phyloP scores from a whole-genome alignment of 2,329 filamentous ascomycete species.

The Xylariaceae sp. region DNA sequence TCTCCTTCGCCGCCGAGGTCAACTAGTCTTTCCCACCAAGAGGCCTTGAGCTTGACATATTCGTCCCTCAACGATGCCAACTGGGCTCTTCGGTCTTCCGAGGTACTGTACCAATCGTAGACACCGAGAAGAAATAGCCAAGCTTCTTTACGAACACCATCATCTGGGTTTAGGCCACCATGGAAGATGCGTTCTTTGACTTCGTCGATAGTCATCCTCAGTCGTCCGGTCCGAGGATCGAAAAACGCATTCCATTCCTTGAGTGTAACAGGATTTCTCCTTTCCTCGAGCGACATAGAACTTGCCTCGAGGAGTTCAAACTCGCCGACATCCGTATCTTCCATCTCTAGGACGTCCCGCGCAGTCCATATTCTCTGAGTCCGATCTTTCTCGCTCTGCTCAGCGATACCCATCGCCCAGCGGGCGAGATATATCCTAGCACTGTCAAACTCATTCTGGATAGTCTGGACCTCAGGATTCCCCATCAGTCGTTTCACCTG shows the following conservation, averaged over 20 bases:
- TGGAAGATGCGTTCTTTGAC: conserved; percentile 98
- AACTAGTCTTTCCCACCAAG: conserved; percentile 93
- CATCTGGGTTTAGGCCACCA: conserved; percentile 82
- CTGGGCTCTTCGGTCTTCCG: conserved; percentile 78
- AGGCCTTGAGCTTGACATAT: conserved; percentile 88
- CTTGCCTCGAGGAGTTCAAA: conserved; percentile 88
- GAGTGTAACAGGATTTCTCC: conserved; percentile 72
- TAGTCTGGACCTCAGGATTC: conserved; percentile 89
- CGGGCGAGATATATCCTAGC: conserved; percentile 89
- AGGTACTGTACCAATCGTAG: conserved; percentile 87
- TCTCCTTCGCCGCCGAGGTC: conserved; percentile 78
- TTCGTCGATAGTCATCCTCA: conserved; percentile 82
- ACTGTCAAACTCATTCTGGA: conserved; percentile 97
- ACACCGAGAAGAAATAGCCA: conserved; percentile 94
- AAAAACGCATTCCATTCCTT: conserved; percentile 93
- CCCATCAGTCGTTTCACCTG: conserved; percentile 81
- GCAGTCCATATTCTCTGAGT: conserved; percentile 90
- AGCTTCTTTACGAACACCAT: conserved; percentile 91
- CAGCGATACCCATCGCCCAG: conserved; percentile 98
- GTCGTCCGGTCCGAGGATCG: conserved; percentile 67
- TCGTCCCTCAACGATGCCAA: conserved; percentile 85
- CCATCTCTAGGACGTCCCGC: conserved; percentile 86
- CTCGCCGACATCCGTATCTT: conserved; percentile 91
- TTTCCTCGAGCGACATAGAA: conserved; percentile 71
- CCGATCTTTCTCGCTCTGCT: conserved; percentile 87